Evolutionary conservation across 805 yeast genomes (phyloP).

Genomic region (Teunomyces barrocoloradensis): DNA sequence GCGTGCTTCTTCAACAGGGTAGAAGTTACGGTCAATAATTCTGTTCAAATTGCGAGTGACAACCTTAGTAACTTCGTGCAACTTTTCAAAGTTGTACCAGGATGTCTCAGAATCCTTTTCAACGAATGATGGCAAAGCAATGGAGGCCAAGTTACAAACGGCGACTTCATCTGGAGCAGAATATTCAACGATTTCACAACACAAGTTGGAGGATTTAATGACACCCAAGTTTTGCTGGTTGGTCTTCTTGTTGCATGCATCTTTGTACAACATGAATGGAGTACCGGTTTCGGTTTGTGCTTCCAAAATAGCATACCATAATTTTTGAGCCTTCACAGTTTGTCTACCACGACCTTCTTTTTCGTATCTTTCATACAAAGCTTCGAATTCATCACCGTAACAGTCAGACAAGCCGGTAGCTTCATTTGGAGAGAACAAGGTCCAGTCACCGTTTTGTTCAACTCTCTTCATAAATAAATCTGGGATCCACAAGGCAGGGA

Average conservation of each 20-base stretch:
- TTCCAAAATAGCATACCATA: conserved; percentile 59
- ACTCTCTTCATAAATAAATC: conserved; percentile 63
- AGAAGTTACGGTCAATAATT: conserved; percentile 54
- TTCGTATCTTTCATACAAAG: conserved; percentile 52
- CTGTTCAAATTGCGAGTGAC: conserved; percentile 55
- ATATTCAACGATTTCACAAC: conserved; percentile 63
- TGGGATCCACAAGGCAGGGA: conserved; percentile 64
- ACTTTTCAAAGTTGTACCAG: conserved; percentile 55
- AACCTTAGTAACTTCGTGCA: conserved; percentile 54
- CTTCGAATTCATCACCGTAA: conserved; percentile 56
- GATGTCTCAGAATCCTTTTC: conserved; percentile 34
- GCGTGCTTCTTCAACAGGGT: conserved; percentile 56
- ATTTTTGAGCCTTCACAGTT: conserved; percentile 56
- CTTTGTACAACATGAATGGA: conserved; percentile 63
- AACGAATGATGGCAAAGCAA: conserved; percentile 57
- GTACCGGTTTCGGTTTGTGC: conserved; percentile 67
- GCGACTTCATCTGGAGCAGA: conserved; percentile 58
- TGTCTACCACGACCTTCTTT: conserved; percentile 47
- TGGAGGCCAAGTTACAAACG: conserved; percentile 60
- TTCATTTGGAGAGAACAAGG: conserved; percentile 57
- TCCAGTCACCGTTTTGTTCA: conserved; percentile 55
- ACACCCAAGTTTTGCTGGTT: conserved; percentile 61
- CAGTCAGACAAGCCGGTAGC: conserved; percentile 56
- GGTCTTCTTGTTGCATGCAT: conserved; percentile 57
- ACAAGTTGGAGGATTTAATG: conserved; percentile 59